Evolutionary conservation across 2,329 filamentous ascomycete genomes (phyloP).

Genomic region (Lasiodiplodia sp.): DNA sequence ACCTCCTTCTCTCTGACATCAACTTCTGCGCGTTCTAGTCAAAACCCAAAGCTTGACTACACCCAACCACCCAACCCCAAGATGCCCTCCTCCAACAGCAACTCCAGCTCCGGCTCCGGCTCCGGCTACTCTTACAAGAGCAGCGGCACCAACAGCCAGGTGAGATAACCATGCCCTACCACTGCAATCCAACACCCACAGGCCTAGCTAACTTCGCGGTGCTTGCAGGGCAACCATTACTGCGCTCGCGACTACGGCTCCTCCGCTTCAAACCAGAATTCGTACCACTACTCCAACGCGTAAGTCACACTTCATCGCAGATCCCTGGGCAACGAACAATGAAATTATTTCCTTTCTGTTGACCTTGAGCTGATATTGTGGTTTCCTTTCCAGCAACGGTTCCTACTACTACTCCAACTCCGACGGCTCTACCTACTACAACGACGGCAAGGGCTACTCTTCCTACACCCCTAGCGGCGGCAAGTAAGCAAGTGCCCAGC

Average conservation of each 20-base stretch:
- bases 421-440: conserved; percentile 50
- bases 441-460: conserved; percentile 43
- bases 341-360: neutral
- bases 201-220: neutral
- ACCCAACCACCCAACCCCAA: neutral
- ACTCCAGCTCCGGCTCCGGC: neutral
- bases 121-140: neutral
- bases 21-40: neutral
- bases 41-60: neutral
- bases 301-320: conserved; percentile 16
- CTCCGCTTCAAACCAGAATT: conserved; percentile 44
- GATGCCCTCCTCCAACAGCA: conserved; percentile 3
- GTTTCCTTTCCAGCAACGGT: conserved; percentile 33
- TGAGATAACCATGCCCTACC: neutral
- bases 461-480: conserved; percentile 36
- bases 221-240: conserved; percentile 48
- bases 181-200: neutral
- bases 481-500: conserved; percentile 1
- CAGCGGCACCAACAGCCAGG: conserved; percentile 3
- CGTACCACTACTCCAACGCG: conserved; percentile 51
- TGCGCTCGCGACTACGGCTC: conserved; percentile 48
- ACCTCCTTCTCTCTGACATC: neutral
- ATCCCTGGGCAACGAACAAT: neutral
- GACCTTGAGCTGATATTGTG: neutral
- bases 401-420: conserved; percentile 49